A percentile compares a stretch with the other conserved stretches of the same genome.
Conservation (phyloP, 495 filamentous ascomycete species). For the Xylaria flabelliformis region DNA sequence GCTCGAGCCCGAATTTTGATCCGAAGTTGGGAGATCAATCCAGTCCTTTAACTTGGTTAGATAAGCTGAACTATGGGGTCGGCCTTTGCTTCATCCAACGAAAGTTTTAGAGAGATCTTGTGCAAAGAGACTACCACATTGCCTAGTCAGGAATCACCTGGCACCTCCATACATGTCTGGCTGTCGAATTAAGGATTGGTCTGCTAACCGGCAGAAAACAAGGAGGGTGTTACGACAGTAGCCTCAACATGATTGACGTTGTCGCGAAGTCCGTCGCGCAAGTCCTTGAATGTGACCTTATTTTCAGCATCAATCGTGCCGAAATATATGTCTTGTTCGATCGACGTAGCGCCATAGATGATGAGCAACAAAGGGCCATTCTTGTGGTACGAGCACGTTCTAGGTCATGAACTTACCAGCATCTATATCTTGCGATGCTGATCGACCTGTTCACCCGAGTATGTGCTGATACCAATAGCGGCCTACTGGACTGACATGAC, state of each 20-base stretch:
- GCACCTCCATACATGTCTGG: not conserved
- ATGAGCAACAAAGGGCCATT: constrained; percentile 40
- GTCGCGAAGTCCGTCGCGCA: constrained; percentile 35
- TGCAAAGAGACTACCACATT: constrained; percentile 37
- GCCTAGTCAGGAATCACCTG: constrained; percentile 34
- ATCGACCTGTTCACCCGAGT: no score
- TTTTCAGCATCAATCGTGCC: constrained; percentile 17
- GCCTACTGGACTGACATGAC: no score
- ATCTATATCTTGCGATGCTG: no score
- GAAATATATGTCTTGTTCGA: constrained; percentile 47
- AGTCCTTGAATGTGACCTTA: constrained; percentile 30
- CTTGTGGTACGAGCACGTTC: no score
- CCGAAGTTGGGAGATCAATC: constrained; percentile 17
- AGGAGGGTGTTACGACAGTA: constrained; percentile 33
- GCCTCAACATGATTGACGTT: constrained; percentile 32
- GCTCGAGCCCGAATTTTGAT: constrained; percentile 27
- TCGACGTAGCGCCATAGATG: constrained; percentile 41
- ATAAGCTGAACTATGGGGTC: not conserved
- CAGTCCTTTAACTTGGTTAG: constrained; percentile 21
- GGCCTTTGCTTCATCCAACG: constrained; percentile 22
- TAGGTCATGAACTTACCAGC: no score
- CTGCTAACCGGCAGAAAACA: constrained; percentile 39
- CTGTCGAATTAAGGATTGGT: constrained; percentile 33
- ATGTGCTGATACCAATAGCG: no score
- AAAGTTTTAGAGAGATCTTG: constrained; percentile 23